These are phyloP conservation scores for Clavariopsis aquatica DNA, from an alignment of 495 filamentous ascomycete species.

Conservation along the genomic window DNA sequence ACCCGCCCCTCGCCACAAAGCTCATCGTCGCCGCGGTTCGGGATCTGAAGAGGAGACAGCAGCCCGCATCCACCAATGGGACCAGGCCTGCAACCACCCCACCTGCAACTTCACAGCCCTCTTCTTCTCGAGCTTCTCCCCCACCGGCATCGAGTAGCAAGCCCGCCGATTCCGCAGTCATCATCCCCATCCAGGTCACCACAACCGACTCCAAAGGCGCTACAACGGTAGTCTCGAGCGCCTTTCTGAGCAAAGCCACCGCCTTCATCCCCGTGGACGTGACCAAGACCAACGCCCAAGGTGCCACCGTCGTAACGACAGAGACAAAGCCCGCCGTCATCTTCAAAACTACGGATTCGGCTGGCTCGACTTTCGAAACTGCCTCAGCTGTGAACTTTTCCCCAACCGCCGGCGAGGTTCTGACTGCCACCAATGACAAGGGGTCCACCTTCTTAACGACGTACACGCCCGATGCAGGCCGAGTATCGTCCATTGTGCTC, in stretches of 20 bases:
- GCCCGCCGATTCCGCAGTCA: neutral
- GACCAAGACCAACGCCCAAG: constrained; percentile 30
- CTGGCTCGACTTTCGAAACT: constrained; percentile 37
- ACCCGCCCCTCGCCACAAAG: constrained; percentile 49
- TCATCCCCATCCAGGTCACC: neutral
- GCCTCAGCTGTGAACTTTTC: constrained; percentile 40
- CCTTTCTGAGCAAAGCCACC: neutral
- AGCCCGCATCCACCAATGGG: constrained; percentile 14
- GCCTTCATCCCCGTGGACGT: constrained; percentile 39
- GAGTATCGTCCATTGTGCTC: constrained; percentile 39
- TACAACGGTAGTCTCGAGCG: neutral
- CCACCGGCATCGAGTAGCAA: neutral
- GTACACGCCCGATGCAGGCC: constrained; percentile 43
- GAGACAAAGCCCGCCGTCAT: constrained; percentile 37
- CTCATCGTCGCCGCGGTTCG: constrained; percentile 43
- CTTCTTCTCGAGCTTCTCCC: neutral
- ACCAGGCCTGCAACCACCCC: constrained; percentile 1
- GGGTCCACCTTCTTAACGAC: constrained; percentile 45
- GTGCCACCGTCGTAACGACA: constrained; percentile 24
- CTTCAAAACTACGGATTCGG: constrained; percentile 43
- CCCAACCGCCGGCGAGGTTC: constrained; percentile 41
- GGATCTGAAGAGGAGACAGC: constrained; percentile 43
- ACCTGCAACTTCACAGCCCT: constrained; percentile 1
- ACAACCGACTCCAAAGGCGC: neutral
- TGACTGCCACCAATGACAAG: constrained; percentile 42